These are phyloP conservation scores for Wilhelminamyces savonicus DNA, from an alignment of 805 yeast species.

Conservation along the genomic window DNA sequence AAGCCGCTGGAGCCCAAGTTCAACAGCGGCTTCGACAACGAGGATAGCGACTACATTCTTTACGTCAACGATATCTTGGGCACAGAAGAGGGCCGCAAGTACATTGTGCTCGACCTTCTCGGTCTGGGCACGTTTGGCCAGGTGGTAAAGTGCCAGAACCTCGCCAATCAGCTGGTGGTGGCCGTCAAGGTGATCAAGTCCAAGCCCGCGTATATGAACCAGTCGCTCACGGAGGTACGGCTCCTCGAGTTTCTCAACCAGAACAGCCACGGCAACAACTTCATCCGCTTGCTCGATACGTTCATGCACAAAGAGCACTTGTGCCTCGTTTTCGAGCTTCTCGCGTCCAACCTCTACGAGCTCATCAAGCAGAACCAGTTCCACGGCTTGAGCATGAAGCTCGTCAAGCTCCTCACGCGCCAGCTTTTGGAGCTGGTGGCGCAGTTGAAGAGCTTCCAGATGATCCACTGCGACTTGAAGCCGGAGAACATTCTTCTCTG, in stretches of 20 bases:
- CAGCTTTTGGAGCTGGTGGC: slow-evolving; percentile 80
- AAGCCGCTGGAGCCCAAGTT: slow-evolving; percentile 81
- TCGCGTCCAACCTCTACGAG: slow-evolving; percentile 86
- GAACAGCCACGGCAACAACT: slow-evolving; percentile 61
- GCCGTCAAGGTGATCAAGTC: slow-evolving; percentile 95
- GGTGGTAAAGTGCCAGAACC: slow-evolving; percentile 87
- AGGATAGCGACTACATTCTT: slow-evolving; percentile 82
- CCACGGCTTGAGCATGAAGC: slow-evolving; percentile 76
- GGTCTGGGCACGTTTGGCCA: slow-evolving; percentile 99
- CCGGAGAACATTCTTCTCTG: slow-evolving; percentile 89
- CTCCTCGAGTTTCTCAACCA: slow-evolving; percentile 76
- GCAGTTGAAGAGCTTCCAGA: slow-evolving; percentile 71
- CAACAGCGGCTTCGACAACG: slow-evolving; percentile 84
- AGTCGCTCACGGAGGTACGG: slow-evolving; percentile 84
- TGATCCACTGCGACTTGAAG: slow-evolving; percentile 94
- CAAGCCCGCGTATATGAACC: slow-evolving; percentile 84
- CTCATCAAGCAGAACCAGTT: slow-evolving; percentile 88
- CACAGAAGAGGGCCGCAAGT: slow-evolving; percentile 74
- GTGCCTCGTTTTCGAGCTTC: slow-evolving; percentile 85
- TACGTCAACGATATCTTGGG: slow-evolving; percentile 94
- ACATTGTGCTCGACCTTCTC: slow-evolving; percentile 80
- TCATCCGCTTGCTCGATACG: slow-evolving; percentile 75
- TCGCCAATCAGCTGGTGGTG: slow-evolving; percentile 74
- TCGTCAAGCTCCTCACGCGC: slow-evolving; percentile 70
- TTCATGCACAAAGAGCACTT: slow-evolving; percentile 90